These are phyloP conservation scores for Penicillium silybi DNA, from an alignment of 495 filamentous ascomycete genomes.

Conservation along the genomic window DNA sequence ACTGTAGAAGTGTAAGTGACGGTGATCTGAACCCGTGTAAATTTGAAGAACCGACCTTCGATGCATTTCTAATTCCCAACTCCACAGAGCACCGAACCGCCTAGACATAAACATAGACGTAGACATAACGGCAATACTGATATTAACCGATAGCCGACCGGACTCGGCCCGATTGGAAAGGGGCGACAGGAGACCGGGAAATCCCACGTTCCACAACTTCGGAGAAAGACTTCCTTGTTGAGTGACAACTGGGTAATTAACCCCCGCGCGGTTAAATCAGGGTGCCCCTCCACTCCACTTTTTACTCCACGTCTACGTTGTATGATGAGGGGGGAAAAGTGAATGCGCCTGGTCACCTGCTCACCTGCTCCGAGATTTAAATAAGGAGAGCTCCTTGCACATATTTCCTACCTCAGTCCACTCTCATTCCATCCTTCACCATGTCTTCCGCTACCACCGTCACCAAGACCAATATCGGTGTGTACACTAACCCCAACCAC, in stretches of 20 bases:
- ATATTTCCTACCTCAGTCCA: slow-evolving; percentile 6
- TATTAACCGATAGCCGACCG: slow-evolving; percentile 28
- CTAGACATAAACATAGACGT: neutral
- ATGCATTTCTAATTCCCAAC: neutral
- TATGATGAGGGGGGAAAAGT: slow-evolving; percentile 4
- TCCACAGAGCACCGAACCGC: too few relatives aligned
- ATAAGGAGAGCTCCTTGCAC: slow-evolving; percentile 3
- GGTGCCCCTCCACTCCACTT: slow-evolving; percentile 20
- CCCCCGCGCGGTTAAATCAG: slow-evolving; percentile 30
- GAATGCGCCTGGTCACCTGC: slow-evolving; percentile 9
- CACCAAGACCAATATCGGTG: slow-evolving; percentile 83
- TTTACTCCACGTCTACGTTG: slow-evolving; percentile 7
- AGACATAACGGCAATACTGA: neutral
- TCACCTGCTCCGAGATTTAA: slow-evolving; percentile 11
- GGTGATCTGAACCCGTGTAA: neutral
- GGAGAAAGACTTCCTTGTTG: slow-evolving; percentile 7
- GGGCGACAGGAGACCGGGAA: neutral
- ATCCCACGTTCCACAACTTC: neutral
- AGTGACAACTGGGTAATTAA: slow-evolving; percentile 4
- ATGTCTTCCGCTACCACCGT: slow-evolving; percentile 39
- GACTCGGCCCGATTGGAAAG: slow-evolving; percentile 12
- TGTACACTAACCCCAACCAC: slow-evolving; percentile 90
- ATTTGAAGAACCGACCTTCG: neutral
- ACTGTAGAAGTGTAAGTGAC: too few relatives aligned
- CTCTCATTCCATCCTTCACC: neutral